Percentiles rank a stretch among this genome's conserved stretches.
Conservation (phyloP, 805 yeast genomes). For the Pichia gijzeniarum region DNA sequence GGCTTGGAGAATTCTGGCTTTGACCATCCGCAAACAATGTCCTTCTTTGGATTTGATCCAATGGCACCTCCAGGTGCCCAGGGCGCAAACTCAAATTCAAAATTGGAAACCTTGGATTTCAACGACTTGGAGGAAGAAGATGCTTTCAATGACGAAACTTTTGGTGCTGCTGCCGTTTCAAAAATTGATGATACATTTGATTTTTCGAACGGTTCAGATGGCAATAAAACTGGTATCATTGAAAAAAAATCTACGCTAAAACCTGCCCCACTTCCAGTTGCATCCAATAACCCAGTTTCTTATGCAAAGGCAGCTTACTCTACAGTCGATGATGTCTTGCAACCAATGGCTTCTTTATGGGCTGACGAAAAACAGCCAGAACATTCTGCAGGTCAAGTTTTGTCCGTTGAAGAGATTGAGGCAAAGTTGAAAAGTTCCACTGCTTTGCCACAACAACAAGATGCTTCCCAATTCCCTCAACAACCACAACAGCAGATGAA, state of each 20-base stretch:
- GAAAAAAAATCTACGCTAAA: slow-evolving; percentile 8
- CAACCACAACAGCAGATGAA: slow-evolving; percentile 17
- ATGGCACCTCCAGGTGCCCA: slow-evolving; percentile 28
- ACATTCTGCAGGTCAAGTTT: slow-evolving; percentile 34
- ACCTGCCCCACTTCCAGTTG: slow-evolving; percentile 22
- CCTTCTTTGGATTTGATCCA: slow-evolving; percentile 62
- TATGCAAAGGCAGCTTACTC: slow-evolving; percentile 38
- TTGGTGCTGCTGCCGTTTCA: slow-evolving; percentile 47
- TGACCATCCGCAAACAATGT: slow-evolving; percentile 38
- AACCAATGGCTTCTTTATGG: slow-evolving; percentile 74
- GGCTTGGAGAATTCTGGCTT: no score
- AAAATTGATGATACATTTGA: slow-evolving; percentile 53
- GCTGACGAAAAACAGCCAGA: slow-evolving; percentile 29
- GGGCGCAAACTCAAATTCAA: slow-evolving; percentile 11
- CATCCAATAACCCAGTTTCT: slow-evolving; percentile 25
- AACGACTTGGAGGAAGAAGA: slow-evolving; percentile 81
- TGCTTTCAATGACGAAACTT: slow-evolving; percentile 74
- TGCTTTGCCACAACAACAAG: slow-evolving; percentile 18
- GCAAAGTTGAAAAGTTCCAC: slow-evolving; percentile 54
- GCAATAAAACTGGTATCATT: neutral
- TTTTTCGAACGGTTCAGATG: slow-evolving; percentile 36
- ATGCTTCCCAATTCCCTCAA: slow-evolving; percentile 21
- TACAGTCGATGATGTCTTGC: slow-evolving; percentile 38
- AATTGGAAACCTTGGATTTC: slow-evolving; percentile 45
- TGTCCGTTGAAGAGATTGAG: slow-evolving; percentile 81